Conservation (phyloP, 2,329 filamentous ascomycete species). For the Pseudogymnoascus sp. region DNA sequence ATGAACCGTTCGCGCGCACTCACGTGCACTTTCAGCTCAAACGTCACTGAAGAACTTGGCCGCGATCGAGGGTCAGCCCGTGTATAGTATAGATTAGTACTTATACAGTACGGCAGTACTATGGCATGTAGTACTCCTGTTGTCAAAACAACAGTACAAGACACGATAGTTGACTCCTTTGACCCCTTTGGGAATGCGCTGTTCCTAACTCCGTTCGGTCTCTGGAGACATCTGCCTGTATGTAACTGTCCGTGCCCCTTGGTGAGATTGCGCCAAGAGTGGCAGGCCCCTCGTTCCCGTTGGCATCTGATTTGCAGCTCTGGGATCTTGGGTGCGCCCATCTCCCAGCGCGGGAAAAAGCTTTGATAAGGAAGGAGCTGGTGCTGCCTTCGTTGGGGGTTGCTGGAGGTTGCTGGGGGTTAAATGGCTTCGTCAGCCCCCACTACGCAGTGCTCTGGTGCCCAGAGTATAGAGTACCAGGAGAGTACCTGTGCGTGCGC, state of each 20-base stretch:
- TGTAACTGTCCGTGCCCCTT: slow-evolving; percentile 7
- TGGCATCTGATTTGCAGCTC: slow-evolving; percentile 6
- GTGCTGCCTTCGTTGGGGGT: neutral
- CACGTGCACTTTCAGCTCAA: neutral
- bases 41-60: slow-evolving; percentile 7
- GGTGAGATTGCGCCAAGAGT: slow-evolving; percentile 8
- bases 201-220: slow-evolving; percentile 1
- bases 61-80: neutral
- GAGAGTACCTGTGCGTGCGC: neutral
- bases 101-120: neutral
- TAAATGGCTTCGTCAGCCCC: neutral
- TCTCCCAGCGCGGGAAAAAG: neutral
- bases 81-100: neutral
- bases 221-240: slow-evolving; percentile 2
- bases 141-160: neutral
- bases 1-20: neutral
- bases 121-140: neutral
- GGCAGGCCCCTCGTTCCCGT: slow-evolving; percentile 1
- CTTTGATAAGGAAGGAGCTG: slow-evolving; percentile 1
- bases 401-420: neutral
- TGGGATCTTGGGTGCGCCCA: neutral
- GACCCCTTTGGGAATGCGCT: neutral
- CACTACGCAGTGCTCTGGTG: neutral
- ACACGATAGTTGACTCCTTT: slow-evolving; percentile 4
- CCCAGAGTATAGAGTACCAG: neutral